Conservation (phyloP, 2,329 filamentous ascomycete species). For the Penicillium vulpinum region DNA sequence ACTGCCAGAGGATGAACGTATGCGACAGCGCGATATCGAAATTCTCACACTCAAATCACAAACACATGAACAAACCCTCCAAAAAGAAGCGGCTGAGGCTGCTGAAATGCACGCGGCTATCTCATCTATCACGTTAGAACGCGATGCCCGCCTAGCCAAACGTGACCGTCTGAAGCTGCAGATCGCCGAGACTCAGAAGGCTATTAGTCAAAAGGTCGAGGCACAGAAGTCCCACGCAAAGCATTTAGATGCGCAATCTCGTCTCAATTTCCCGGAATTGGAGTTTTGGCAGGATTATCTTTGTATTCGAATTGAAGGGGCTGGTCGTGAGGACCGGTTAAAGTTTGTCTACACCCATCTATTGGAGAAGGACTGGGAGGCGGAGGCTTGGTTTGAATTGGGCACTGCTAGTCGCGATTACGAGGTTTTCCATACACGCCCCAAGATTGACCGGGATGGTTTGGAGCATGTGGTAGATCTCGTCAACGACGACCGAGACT, state of each 20-base stretch:
- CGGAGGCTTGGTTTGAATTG: slow-evolving; percentile 91
- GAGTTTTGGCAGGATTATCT: slow-evolving; percentile 95
- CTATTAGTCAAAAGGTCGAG: slow-evolving; percentile 47
- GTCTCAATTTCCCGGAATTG: slow-evolving; percentile 88
- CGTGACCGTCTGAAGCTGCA: slow-evolving; percentile 58
- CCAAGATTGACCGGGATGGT: slow-evolving; percentile 59
- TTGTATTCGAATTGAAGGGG: slow-evolving; percentile 85
- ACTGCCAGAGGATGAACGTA: slow-evolving; percentile 77
- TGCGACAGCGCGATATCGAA: slow-evolving; percentile 84
- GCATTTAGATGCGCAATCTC: slow-evolving; percentile 77
- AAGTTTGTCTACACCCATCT: slow-evolving; percentile 89
- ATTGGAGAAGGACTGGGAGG: slow-evolving; percentile 81
- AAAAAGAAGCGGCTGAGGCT: slow-evolving; percentile 62
- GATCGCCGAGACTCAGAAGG: slow-evolving; percentile 52
- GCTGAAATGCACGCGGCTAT: slow-evolving; percentile 63
- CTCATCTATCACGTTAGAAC: slow-evolving; percentile 55
- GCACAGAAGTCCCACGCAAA: slow-evolving; percentile 57
- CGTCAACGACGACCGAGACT: slow-evolving; percentile 61
- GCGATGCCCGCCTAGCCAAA: slow-evolving; percentile 55
- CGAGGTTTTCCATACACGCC: slow-evolving; percentile 75
- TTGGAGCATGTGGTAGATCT: slow-evolving; percentile 57
- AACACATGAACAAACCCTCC: slow-evolving; percentile 57
- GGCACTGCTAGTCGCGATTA: slow-evolving; percentile 80
- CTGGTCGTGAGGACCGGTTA: slow-evolving; percentile 77
- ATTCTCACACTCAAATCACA: slow-evolving; percentile 62